Percentiles rank a stretch among this genome's conserved stretches.
phyloP scores from a whole-genome alignment of 129 eudicot species.

The Centrapalus pauciflorus region DNA sequence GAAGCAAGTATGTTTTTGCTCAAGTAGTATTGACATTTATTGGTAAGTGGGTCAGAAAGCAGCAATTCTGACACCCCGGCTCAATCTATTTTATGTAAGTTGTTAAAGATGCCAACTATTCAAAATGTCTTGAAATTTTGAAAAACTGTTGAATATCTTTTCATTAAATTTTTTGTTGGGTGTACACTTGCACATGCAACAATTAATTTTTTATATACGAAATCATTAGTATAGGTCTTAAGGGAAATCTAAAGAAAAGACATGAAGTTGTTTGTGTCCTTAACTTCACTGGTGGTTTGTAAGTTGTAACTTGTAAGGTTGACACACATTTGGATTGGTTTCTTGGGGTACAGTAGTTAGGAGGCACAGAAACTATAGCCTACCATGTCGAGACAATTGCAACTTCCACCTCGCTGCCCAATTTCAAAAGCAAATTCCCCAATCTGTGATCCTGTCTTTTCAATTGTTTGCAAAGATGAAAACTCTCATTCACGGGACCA shows the following conservation, averaged over 20 bases:
- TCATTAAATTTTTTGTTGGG: constrained; percentile 2
- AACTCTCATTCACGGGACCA: constrained; percentile 21
- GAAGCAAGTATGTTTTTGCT: not conserved
- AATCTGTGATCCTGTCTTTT: constrained; percentile 26
- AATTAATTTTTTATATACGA: constrained; percentile 3
- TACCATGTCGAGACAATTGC: constrained; percentile 59
- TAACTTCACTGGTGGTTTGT: not conserved
- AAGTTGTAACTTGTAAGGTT: not conserved
- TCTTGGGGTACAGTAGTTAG: not conserved
- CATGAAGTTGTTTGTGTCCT: not conserved
- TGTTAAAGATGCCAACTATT: not conserved
- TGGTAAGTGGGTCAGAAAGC: constrained; percentile 3
- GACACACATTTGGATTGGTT: not conserved
- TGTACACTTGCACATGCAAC: constrained; percentile 14
- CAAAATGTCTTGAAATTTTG: not conserved
- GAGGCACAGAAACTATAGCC: constrained; percentile 2
- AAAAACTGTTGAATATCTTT: not conserved
- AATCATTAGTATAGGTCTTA: not conserved
- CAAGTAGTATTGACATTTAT: constrained; percentile 3
- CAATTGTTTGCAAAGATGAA: constrained; percentile 16
- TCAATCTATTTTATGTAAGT: constrained; percentile 7
- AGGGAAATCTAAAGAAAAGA: constrained; percentile 3
- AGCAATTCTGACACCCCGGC: constrained; percentile 9
- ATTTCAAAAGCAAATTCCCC: constrained; percentile 32
- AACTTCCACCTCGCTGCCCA: constrained; percentile 87